Base-by-base conservation (phyloP, 1,284 basidiomycete species). In the Sparassis latifolia region DNA sequence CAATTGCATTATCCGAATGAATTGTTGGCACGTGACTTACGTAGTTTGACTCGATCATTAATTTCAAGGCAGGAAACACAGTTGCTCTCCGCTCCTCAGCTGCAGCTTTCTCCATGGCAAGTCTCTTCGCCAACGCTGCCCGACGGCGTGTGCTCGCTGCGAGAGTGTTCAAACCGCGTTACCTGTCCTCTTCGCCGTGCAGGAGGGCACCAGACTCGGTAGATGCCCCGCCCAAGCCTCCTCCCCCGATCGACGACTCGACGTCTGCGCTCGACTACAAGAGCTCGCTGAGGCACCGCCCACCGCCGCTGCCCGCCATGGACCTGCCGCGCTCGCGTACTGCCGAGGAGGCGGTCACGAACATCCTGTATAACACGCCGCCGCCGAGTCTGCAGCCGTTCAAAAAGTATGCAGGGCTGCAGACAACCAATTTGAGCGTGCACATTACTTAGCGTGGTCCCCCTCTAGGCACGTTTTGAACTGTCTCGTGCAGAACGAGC, bases 401-500 rank as follows among this genome's bases (percentile, higher is more conserved):
- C 74, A 97, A 97, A 80, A 91, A 92, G 89, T 93, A 57, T 55
- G 80, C 58, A 2, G 6, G 4, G 27, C n/a, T 38, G 30, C 46
- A 32, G 2, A 12, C 33, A 45, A 50, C 10, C 39, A 20, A 20
- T 20, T 20, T 20, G 20, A 28, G 10, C 32, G 12, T 35, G 5
- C 20, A 20, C 20, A 20, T 20, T 30, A n/a, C 5, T 10, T 29
- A n/a, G n/a, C 10, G 32, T 5, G 33, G 10, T 27, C 9, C 12
- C 37, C 39, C 42, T 40, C 45, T 65, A 89, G 94, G 67, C 97
- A 99, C 67, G 84, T 96, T 53, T 80, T 99, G 58, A 99, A 99
- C 74, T 98, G 95, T 70, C 84, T 99, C 54, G 97, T 99, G 5
- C 97, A 99, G 72, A 98, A 99, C 68, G 97, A 99, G 72, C 97